A percentile compares a stretch with the other conserved stretches of the same genome.
Conservation (phyloP, 805 yeast species). For the Candida krabiensis region DNA sequence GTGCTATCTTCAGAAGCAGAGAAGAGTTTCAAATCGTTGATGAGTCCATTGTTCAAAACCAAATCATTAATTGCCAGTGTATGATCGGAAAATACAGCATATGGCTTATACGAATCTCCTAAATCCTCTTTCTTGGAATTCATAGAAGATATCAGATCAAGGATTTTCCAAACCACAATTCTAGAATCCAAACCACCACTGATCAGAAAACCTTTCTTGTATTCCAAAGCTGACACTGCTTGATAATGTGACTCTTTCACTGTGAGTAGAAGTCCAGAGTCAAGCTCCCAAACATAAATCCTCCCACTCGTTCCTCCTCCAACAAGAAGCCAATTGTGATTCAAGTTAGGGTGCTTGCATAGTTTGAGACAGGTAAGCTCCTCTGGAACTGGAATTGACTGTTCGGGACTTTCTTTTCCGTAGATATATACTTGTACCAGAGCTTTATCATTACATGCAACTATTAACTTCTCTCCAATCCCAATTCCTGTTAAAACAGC, state of each 20-base stretch:
- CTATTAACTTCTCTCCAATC: constrained; percentile 54
- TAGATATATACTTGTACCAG: constrained; percentile 69
- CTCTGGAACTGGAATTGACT: constrained; percentile 84
- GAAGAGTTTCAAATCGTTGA: constrained; percentile 61
- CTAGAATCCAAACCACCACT: constrained; percentile 85
- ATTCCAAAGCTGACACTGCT: constrained; percentile 56
- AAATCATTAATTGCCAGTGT: constrained; percentile 46
- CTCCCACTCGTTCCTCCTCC: constrained; percentile 79
- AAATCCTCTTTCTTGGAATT: constrained; percentile 29
- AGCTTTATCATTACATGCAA: constrained; percentile 71
- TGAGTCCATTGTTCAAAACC: constrained; percentile 44
- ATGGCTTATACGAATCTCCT: constrained; percentile 51
- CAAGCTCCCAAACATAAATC: constrained; percentile 80
- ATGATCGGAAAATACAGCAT: constrained; percentile 60
- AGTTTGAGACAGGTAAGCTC: constrained; percentile 58
- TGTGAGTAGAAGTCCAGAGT: constrained; percentile 69
- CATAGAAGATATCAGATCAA: constrained; percentile 49
- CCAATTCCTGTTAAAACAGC: constrained; percentile 46
- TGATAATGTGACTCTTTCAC: constrained; percentile 88
- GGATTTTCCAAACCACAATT: constrained; percentile 67
- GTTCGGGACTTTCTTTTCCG: constrained; percentile 72
- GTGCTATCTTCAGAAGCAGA: constrained; percentile 77
- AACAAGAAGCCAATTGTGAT: constrained; percentile 53
- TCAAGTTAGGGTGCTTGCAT: constrained; percentile 33
- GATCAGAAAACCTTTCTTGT: constrained; percentile 64